phyloP scores from a whole-genome alignment of 2,329 filamentous ascomycete genomes.

The Alternaria sp. region DNA sequence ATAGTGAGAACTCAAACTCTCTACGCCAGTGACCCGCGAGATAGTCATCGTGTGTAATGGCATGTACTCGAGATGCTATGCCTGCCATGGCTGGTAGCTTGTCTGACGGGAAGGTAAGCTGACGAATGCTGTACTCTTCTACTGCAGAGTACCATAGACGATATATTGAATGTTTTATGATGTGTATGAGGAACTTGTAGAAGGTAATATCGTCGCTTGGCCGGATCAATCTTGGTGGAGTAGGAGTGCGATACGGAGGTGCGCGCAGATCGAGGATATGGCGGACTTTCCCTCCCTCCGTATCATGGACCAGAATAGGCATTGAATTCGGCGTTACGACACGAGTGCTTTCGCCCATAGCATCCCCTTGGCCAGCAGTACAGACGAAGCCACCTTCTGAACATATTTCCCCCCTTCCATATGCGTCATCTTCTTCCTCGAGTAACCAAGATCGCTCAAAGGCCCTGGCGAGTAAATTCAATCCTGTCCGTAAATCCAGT shows the following conservation, averaged over 20 bases:
- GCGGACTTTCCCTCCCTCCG: rapidly evolving
- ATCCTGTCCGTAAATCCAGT: too few relatives aligned
- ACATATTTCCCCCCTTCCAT: too few relatives aligned
- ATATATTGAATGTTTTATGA: too few relatives aligned
- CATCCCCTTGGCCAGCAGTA: rapidly evolving
- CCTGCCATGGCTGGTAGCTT: neutral
- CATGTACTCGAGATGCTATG: neutral
- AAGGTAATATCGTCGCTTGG: neutral
- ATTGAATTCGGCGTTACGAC: neutral
- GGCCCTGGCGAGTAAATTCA: neutral
- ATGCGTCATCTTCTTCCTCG: too few relatives aligned
- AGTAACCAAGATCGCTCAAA: too few relatives aligned
- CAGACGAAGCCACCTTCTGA: neutral
- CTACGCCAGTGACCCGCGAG: neutral
- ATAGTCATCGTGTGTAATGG: neutral
- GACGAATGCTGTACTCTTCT: neutral
- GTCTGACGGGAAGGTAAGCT: neutral
- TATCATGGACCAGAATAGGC: neutral
- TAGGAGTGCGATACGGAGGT: neutral
- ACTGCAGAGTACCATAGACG: neutral
- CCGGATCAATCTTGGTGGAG: neutral
- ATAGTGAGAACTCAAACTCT: neutral
- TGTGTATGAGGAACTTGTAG: neutral
- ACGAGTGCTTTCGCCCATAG: rapidly evolving
- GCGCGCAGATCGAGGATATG: neutral